These are phyloP conservation scores for Plenodomus biglobosus DNA, from an alignment of 2,329 filamentous ascomycete genomes.

Conservation along the genomic window DNA sequence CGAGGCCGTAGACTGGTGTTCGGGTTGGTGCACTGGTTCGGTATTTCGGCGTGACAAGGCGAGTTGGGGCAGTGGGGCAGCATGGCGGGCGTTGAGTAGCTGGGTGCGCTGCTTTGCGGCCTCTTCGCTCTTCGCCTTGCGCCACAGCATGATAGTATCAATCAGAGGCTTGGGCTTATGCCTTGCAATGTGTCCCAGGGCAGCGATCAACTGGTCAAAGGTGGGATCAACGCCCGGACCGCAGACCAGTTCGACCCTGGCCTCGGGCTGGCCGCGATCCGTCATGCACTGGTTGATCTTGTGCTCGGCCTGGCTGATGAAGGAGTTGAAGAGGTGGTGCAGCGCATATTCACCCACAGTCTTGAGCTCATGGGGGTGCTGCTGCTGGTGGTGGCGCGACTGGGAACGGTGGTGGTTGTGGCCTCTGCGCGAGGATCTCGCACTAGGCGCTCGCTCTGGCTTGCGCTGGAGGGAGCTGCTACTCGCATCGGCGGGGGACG, in stretches of 20 bases:
- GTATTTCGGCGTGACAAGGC: conserved; percentile 42
- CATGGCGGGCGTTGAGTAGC: conserved; percentile 38
- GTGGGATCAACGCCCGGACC: conserved; percentile 82
- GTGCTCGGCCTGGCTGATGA: conserved; percentile 94
- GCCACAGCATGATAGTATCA: conserved; percentile 97
- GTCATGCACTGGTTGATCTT: conserved; percentile 89
- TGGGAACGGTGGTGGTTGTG: conserved; percentile 77
- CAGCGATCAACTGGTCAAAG: conserved; percentile 92
- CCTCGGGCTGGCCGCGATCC: conserved; percentile 75
- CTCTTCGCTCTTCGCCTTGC: conserved; percentile 91
- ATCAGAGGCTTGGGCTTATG: conserved; percentile 94
- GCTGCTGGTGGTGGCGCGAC: conserved; percentile 64
- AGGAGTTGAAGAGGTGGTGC: conserved; percentile 95
- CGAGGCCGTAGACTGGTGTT: conserved; percentile 27
- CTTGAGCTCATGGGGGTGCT: conserved; percentile 72
- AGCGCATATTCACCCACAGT: conserved; percentile 98
- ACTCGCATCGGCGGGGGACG: conserved; percentile 15
- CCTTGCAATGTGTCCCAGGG: conserved; percentile 90
- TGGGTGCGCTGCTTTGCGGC: conserved; percentile 52
- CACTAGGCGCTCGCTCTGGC: conserved; percentile 52
- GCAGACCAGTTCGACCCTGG: conserved; percentile 84
- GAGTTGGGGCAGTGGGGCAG: conserved; percentile 24
- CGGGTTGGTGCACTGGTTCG: conserved; percentile 35
- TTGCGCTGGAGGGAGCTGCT: conserved; percentile 31
- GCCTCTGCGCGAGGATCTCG: conserved; percentile 70